phyloP scores from a whole-genome alignment of 345 rosid species.

The Dimocarpus longan region DNA sequence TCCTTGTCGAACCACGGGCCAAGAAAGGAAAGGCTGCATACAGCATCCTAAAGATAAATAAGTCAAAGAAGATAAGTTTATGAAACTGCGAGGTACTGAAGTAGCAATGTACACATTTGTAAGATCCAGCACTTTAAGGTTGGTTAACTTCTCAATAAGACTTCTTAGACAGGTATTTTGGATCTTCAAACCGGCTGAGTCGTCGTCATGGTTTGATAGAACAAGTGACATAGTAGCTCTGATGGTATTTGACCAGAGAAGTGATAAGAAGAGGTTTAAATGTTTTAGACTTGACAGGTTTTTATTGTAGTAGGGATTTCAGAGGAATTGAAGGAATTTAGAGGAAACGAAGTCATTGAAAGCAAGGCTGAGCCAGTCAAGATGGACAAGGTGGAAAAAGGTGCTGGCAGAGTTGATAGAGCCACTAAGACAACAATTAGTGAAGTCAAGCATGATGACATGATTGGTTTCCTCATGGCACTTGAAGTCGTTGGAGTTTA shows the following conservation, averaged over 20 bases:
- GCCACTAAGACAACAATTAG: background rate
- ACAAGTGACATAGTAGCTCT: too few species aligned
- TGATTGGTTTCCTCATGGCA: background rate
- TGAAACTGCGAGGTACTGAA: background rate
- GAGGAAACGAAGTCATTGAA: background rate
- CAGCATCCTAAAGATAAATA: background rate
- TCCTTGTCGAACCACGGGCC: background rate
- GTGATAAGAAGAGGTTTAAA: background rate
- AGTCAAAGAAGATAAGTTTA: constrained; percentile 13
- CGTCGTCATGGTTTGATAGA: too few species aligned
- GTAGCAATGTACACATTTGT: background rate
- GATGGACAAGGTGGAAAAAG: constrained; percentile 5
- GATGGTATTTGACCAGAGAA: too few species aligned
- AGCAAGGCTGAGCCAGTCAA: background rate
- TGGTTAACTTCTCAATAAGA: too few species aligned
- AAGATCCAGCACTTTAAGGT: too few species aligned
- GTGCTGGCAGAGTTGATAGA: background rate
- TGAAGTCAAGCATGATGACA: background rate
- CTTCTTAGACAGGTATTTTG: too few species aligned
- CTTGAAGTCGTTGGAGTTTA: background rate
- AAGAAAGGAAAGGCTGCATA: background rate
- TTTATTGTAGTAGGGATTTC: background rate
- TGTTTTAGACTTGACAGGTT: background rate
- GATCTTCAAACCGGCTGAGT: too few species aligned
- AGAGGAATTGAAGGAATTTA: too few species aligned